Evolutionary conservation across 2,329 filamentous ascomycete species (phyloP).

Genomic region (Fusarium camptoceras): DNA sequence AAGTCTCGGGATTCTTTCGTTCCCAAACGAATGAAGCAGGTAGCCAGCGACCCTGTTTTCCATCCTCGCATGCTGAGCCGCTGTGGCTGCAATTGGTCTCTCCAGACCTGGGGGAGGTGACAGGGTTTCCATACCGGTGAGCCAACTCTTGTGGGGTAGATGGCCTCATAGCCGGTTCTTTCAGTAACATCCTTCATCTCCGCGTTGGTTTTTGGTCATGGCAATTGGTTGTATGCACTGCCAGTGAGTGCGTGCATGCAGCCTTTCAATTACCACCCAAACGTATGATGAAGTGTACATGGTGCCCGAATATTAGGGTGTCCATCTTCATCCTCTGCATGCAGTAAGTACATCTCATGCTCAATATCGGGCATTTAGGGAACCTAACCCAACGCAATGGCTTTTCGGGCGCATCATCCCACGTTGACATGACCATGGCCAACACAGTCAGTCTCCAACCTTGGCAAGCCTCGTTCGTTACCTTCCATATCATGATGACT

Average conservation of each 20-base stretch:
- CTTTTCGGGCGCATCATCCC: constrained; percentile 32
- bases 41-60: constrained; percentile 25
- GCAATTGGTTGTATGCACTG: constrained; percentile 6
- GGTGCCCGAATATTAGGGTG: neutral
- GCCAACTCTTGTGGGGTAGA: constrained; percentile 35
- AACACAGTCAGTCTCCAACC: neutral
- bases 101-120: constrained; percentile 14
- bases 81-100: constrained; percentile 31
- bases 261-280: neutral
- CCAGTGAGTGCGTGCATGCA: constrained; percentile 4
- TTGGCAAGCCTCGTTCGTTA: neutral
- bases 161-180: constrained; percentile 28
- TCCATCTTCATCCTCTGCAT: too few relatives aligned
- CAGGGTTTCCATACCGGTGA: constrained; percentile 40
- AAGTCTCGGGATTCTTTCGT: constrained; percentile 21
- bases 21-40: constrained; percentile 32
- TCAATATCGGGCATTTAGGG: constrained; percentile 24
- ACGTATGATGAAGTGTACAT: constrained; percentile 24
- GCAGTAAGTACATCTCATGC: neutral
- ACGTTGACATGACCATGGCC: constrained; percentile 6
- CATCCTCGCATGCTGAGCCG: constrained; percentile 6
- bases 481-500: neutral
- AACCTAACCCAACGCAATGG: constrained; percentile 14
- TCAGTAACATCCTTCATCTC: constrained; percentile 32
- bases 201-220: constrained; percentile 1